Evolutionary conservation across 2,329 filamentous ascomycete genomes (phyloP).

Genomic region (Aschersonia sp.): DNA sequence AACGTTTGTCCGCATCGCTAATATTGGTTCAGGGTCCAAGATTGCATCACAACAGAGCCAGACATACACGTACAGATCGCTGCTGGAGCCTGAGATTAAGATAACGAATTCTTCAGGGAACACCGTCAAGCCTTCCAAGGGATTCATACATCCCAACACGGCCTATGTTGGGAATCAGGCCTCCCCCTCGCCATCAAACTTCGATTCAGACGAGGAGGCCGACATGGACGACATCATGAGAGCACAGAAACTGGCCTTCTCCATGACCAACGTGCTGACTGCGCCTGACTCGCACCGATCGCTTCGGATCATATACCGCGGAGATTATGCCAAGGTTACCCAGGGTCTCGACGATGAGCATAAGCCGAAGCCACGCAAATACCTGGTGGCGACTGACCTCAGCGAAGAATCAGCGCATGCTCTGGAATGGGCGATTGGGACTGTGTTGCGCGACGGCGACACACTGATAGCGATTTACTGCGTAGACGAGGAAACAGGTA

Average conservation of each 20-base stretch:
- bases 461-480: slow-evolving; percentile 89
- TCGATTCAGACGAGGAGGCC: slow-evolving; percentile 76
- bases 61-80: slow-evolving; percentile 42
- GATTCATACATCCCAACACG: slow-evolving; percentile 63
- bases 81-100: slow-evolving; percentile 53
- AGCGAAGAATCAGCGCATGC: slow-evolving; percentile 92
- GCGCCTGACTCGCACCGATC: slow-evolving; percentile 65
- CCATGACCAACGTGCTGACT: slow-evolving; percentile 64
- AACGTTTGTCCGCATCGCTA: not conserved
- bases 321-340: slow-evolving; percentile 65
- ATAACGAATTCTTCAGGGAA: slow-evolving; percentile 49
- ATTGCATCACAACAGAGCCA: slow-evolving; percentile 32
- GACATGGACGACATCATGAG: slow-evolving; percentile 73
- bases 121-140: slow-evolving; percentile 37
- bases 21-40: slow-evolving; percentile 29
- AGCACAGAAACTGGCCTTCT: slow-evolving; percentile 72
- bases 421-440: slow-evolving; percentile 94
- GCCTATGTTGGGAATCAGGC: slow-evolving; percentile 59
- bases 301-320: slow-evolving; percentile 79
- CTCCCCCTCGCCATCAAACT: slow-evolving; percentile 40
- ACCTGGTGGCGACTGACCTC: slow-evolving; percentile 88
- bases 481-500: slow-evolving; percentile 70
- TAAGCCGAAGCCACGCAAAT: slow-evolving; percentile 61
- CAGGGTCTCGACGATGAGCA: slow-evolving; percentile 66
- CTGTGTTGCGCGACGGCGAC: slow-evolving; percentile 84